phyloP scores from a whole-genome alignment of 2,329 filamentous ascomycete species.

The Clarireedia monteithiana region DNA sequence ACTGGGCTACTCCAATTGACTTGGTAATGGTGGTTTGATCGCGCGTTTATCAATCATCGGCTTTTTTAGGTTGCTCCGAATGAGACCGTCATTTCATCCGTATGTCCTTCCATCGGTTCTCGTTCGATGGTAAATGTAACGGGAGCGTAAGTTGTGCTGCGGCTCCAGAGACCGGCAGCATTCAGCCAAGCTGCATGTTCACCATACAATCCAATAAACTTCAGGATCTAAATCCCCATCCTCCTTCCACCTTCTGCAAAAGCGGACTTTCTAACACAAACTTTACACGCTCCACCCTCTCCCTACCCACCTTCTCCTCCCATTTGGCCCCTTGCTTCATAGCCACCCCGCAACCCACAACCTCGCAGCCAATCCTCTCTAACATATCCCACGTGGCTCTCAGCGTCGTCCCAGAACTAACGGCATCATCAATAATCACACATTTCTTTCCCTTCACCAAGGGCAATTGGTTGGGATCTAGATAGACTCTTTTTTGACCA shows the following conservation, averaged over 20 bases:
- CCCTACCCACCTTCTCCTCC: constrained; percentile 15
- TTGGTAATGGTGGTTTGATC: too few relatives aligned
- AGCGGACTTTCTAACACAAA: constrained; percentile 24
- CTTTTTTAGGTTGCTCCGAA: too few relatives aligned
- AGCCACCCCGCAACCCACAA: constrained; percentile 20
- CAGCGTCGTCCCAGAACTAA: constrained; percentile 23
- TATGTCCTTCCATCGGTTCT: too few relatives aligned
- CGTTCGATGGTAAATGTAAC: too few relatives aligned
- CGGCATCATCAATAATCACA: constrained; percentile 25
- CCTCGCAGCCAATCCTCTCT: constrained; percentile 14
- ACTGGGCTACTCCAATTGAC: too few relatives aligned
- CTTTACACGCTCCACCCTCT: constrained; percentile 12
- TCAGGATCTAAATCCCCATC: constrained; percentile 17
- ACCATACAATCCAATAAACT: neutral
- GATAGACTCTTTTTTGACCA: constrained; percentile 18
- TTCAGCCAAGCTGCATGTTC: neutral
- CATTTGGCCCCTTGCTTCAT: constrained; percentile 26
- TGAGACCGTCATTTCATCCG: too few relatives aligned
- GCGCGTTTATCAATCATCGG: too few relatives aligned
- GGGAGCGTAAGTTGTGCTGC: neutral
- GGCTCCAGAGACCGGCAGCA: neutral
- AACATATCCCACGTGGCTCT: constrained; percentile 24
- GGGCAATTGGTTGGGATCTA: constrained; percentile 22
- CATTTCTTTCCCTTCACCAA: constrained; percentile 17
- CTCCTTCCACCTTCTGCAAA: constrained; percentile 17